These are phyloP conservation scores for Neurospora hispaniola DNA, from an alignment of 495 filamentous ascomycete genomes.

Conservation along the genomic window DNA sequence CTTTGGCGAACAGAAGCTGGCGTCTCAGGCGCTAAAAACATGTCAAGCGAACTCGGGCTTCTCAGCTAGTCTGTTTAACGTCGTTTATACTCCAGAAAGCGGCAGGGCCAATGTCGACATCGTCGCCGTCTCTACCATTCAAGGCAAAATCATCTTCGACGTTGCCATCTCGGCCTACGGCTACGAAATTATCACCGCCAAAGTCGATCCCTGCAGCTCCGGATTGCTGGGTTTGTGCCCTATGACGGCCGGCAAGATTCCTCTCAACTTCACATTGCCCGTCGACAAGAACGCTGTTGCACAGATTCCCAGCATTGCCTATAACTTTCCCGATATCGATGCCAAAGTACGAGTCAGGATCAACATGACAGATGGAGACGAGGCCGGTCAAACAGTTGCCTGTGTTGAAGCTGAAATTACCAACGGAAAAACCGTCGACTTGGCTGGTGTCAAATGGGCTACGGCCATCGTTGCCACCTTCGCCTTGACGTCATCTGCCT, in stretches of 20 bases:
- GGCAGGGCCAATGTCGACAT: conserved; percentile 63
- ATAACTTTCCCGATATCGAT: conserved; percentile 86
- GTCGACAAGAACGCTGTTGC: conserved; percentile 46
- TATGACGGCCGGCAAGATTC: conserved; percentile 80
- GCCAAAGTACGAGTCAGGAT: conserved; percentile 73
- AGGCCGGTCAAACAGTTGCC: conserved; percentile 51
- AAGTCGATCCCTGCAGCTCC: conserved; percentile 64
- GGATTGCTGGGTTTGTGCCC: conserved; percentile 75
- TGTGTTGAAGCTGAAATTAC: conserved; percentile 86
- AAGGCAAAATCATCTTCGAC: conserved; percentile 72
- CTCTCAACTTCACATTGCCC: conserved; percentile 61
- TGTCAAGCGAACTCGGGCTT: conserved; percentile 74
- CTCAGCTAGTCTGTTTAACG: conserved; percentile 71
- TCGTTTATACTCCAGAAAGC: conserved; percentile 69
- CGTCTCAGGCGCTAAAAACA: conserved; percentile 65
- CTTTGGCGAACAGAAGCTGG: conserved; percentile 33
- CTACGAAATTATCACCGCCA: conserved; percentile 51
- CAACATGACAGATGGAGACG: conserved; percentile 45
- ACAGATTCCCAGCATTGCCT: conserved; percentile 74
- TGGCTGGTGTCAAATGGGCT: conserved; percentile 79
- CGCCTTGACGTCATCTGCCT: conserved; percentile 71
- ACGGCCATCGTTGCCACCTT: conserved; percentile 88
- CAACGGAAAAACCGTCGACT: conserved; percentile 88
- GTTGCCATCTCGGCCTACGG: conserved; percentile 76
- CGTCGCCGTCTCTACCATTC: conserved; percentile 72